Conservation (phyloP, 2,329 filamentous ascomycete genomes). For the Alternaria angustiovoidea region DNA sequence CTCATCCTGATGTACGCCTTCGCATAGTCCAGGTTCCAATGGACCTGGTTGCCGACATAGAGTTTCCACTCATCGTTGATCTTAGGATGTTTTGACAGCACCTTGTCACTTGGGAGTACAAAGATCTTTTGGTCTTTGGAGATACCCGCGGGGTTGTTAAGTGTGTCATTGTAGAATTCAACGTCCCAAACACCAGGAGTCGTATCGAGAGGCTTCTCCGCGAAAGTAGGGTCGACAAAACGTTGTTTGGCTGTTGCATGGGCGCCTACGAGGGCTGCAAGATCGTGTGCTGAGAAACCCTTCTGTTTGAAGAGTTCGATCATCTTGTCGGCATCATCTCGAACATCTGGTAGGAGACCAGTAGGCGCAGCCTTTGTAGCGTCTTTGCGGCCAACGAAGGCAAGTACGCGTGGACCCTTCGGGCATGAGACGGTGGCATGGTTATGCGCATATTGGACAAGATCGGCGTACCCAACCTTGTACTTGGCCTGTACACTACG, state of each 20-base stretch:
- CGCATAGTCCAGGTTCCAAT: slow-evolving; percentile 45
- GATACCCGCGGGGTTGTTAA: slow-evolving; percentile 33
- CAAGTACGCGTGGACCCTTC: slow-evolving; percentile 60
- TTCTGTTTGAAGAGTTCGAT: slow-evolving; percentile 60
- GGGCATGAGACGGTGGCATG: slow-evolving; percentile 60
- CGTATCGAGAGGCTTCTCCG: slow-evolving; percentile 54
- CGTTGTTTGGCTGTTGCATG: slow-evolving; percentile 61
- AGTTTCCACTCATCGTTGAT: slow-evolving; percentile 35
- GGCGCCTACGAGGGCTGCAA: slow-evolving; percentile 64
- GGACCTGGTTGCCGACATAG: slow-evolving; percentile 40
- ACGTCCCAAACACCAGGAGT: slow-evolving; percentile 62
- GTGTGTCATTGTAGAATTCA: slow-evolving; percentile 56
- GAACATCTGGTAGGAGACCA: slow-evolving; percentile 57
- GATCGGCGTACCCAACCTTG: slow-evolving; percentile 61
- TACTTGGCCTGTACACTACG: slow-evolving; percentile 52
- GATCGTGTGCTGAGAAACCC: slow-evolving; percentile 59
- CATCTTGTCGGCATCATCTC: slow-evolving; percentile 53
- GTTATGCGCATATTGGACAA: slow-evolving; percentile 61
- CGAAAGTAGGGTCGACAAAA: slow-evolving; percentile 54
- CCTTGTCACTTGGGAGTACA: slow-evolving; percentile 39
- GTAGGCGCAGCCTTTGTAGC: slow-evolving; percentile 51
- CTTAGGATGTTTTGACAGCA: slow-evolving; percentile 34
- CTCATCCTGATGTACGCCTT: slow-evolving; percentile 45
- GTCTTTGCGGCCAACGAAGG: slow-evolving; percentile 61
- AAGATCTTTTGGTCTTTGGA: slow-evolving; percentile 33